These are phyloP conservation scores for Amorphotheca resinae DNA, from an alignment of 495 filamentous ascomycete species.

Conservation along the genomic window DNA sequence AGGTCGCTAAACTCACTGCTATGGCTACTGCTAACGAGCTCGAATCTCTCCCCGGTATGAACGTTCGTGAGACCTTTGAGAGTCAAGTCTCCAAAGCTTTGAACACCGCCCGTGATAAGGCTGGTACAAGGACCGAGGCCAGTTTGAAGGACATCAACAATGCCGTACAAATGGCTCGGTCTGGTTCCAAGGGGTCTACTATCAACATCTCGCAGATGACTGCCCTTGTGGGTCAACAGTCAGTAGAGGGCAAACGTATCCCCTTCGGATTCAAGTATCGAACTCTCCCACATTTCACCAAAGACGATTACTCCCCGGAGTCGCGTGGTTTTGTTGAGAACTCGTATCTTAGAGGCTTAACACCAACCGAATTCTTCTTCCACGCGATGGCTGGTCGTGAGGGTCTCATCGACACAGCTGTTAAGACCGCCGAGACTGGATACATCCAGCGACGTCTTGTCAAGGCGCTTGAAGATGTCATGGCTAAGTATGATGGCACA, in stretches of 20 bases:
- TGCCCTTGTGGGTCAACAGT: conserved; percentile 91
- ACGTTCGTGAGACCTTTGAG: conserved; percentile 94
- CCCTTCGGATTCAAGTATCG: conserved; percentile 99
- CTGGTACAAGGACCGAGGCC: conserved; percentile 80
- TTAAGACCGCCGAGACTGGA: conserved; percentile 98
- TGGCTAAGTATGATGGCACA: conserved; percentile 95
- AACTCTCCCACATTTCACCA: conserved; percentile 94
- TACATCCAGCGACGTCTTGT: conserved; percentile 98
- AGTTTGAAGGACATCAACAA: conserved; percentile 93
- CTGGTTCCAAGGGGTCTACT: conserved; percentile 92
- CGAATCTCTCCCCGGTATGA: conserved; percentile 91
- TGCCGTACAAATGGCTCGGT: conserved; percentile 86
- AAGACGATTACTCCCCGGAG: conserved; percentile 96
- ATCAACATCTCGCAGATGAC: conserved; percentile 99
- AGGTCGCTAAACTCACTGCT: conserved; percentile 60
- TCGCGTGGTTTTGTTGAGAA: conserved; percentile 98
- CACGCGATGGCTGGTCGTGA: conserved; percentile 99
- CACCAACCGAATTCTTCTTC: conserved; percentile 96
- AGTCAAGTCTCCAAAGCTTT: conserved; percentile 85
- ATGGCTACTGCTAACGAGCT: conserved; percentile 73
- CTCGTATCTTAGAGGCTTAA: conserved; percentile 92
- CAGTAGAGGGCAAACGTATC: conserved; percentile 96
- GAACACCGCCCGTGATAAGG: conserved; percentile 91
- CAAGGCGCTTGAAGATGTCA: conserved; percentile 95
- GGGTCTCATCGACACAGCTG: conserved; percentile 98